Evolutionary conservation across 2,329 filamentous ascomycete species (phyloP).

Genomic region (Stylonectria norvegica): DNA sequence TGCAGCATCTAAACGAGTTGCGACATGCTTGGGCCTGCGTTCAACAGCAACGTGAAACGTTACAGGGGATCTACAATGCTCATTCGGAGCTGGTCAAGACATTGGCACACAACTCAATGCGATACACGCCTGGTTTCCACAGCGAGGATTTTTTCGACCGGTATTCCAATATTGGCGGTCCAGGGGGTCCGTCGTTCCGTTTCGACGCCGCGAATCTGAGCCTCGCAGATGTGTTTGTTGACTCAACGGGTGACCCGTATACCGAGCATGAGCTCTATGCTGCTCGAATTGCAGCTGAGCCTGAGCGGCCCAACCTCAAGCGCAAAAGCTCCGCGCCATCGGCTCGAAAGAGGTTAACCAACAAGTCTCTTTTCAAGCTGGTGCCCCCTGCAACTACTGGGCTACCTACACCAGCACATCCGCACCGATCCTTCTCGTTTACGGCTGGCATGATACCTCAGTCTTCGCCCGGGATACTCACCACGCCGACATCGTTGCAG

Average conservation of each 20-base stretch:
- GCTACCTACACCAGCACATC: slow-evolving; percentile 31
- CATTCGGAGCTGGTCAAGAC: slow-evolving; percentile 77
- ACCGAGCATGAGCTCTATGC: slow-evolving; percentile 47
- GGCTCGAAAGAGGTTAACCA: slow-evolving; percentile 38
- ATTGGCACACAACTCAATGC: slow-evolving; percentile 60
- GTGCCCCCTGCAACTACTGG: slow-evolving; percentile 22
- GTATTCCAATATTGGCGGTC: slow-evolving; percentile 58
- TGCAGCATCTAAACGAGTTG: slow-evolving; percentile 75
- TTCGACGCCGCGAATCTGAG: slow-evolving; percentile 75
- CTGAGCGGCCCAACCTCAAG: slow-evolving; percentile 42
- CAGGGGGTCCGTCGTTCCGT: slow-evolving; percentile 55
- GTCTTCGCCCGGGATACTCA: slow-evolving; percentile 38
- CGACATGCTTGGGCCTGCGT: slow-evolving; percentile 73
- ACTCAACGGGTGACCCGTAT: slow-evolving; percentile 57
- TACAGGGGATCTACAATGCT: slow-evolving; percentile 74
- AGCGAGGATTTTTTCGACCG: slow-evolving; percentile 85
- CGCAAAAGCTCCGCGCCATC: slow-evolving; percentile 45
- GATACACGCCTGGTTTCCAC: slow-evolving; percentile 76
- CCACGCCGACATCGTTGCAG: slow-evolving; percentile 36
- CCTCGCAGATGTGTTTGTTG: slow-evolving; percentile 62
- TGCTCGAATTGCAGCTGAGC: slow-evolving; percentile 32
- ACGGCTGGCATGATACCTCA: slow-evolving; percentile 34
- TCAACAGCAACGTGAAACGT: slow-evolving; percentile 74
- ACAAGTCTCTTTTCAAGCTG: slow-evolving; percentile 33
- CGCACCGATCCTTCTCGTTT: slow-evolving; percentile 38